Evolutionary conservation across 2,329 filamentous ascomycete genomes (phyloP), one percentile per base, ranked within the genome.

Genomic region (Emmonsiellopsis sp.): DNA sequence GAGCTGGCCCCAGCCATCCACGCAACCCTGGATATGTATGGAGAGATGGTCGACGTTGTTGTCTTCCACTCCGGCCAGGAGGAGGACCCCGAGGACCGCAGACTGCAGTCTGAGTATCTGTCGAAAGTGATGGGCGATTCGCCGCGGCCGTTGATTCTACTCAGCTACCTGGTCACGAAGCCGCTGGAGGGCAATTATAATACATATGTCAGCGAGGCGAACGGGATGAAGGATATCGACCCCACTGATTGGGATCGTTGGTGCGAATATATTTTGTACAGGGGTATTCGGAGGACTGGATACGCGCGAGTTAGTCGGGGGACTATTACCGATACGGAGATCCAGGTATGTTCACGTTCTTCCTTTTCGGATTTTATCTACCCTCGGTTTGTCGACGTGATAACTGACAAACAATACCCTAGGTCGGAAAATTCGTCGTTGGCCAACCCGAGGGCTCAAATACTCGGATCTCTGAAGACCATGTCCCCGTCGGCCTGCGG

Each of bases 1-100:
- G 93, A 98, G 70, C 80, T 98, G 34, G 93, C 93, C 0, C 93
- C 93, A 1, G 92, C 92, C 6, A 97, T 98, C 59, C 88, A 96
- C 64, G 93, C 93, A n/a, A 97, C 93, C 0, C 78, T 98, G 36
- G 87, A 96, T 64, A 87, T 91, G 46, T 96, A 97, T 67, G 93
- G 90, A 48, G 84, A 90, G 61, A 74, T 88, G 51, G 81, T 98
- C 8, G 93, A 98, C 62, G 87, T 97, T 2, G 94, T 96, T 57
- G 93, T 98, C 53, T 98, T 98, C 82, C 93, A 98, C 74, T 97
- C 92, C 0, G 93, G 93, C 10, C 93, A 98, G 68, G 92, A 98
- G 71, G 93, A 98, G 70, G 93, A 98, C 63, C 84, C 84, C 0
- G 92, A 97, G 67, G 93, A 98, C 63, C 82, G 93, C 53, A 81